A percentile compares a stretch with the other conserved stretches of the same genome.
phyloP scores from a whole-genome alignment of 2,329 filamentous ascomycete species.

The Aspergillus sp. region DNA sequence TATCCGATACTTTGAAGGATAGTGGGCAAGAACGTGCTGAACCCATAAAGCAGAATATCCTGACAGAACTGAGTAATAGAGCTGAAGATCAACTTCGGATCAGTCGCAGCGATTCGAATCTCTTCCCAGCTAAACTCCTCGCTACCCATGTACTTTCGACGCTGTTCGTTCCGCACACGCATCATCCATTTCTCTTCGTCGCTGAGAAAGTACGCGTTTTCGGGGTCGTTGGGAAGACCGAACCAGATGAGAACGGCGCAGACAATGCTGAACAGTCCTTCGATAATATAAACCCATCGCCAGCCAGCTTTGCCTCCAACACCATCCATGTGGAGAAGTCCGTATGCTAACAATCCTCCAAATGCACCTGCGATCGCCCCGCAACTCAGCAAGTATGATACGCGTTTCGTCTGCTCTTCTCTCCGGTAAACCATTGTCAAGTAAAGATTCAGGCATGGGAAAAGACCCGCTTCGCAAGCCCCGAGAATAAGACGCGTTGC shows the following conservation, averaged over 20 bases:
- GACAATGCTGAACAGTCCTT: constrained; percentile 43
- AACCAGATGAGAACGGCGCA: constrained; percentile 44
- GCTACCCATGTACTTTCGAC: constrained; percentile 46
- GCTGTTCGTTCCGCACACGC: constrained; percentile 42
- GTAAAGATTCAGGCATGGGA: constrained; percentile 37
- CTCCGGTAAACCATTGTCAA: constrained; percentile 38
- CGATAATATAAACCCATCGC: constrained; percentile 49
- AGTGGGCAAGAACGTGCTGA: constrained; percentile 54
- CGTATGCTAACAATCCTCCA: constrained; percentile 37
- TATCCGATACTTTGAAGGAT: constrained; percentile 53
- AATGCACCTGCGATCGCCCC: constrained; percentile 37
- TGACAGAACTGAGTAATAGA: constrained; percentile 49
- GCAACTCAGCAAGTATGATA: constrained; percentile 38
- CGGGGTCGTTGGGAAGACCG: constrained; percentile 44
- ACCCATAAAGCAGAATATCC: constrained; percentile 52
- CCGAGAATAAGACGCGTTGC: constrained; percentile 37
- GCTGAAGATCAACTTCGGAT: constrained; percentile 50
- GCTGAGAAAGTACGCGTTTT: constrained; percentile 46
- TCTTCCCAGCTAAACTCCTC: constrained; percentile 50
- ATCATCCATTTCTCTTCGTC: constrained; percentile 49
- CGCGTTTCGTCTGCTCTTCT: constrained; percentile 37
- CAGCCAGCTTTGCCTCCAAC: constrained; percentile 43
- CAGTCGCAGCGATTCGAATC: constrained; percentile 42
- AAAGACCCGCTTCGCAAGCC: constrained; percentile 34
- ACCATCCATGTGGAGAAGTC: constrained; percentile 41